A percentile compares a stretch with the other conserved stretches of the same genome.
These are phyloP conservation scores for Mycena chlorophos DNA, from an alignment of 768 basidiomycete genomes.

Conservation along the genomic window DNA sequence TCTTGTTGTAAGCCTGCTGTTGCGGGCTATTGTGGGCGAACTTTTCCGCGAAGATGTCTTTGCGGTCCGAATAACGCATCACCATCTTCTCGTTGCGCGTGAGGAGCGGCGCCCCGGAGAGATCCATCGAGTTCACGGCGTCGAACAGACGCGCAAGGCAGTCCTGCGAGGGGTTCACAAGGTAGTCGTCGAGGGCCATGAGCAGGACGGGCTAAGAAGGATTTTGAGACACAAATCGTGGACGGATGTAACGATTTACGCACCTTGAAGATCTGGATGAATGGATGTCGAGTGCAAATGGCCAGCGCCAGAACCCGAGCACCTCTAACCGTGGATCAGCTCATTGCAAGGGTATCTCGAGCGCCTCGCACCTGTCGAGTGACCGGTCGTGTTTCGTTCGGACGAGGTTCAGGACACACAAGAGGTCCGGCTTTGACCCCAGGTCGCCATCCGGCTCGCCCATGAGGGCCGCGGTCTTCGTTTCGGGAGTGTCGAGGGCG, in stretches of 20 bases:
- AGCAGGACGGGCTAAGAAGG: conserved; percentile 80
- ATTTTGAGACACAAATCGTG: background rate
- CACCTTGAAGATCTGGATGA: conserved; percentile 78
- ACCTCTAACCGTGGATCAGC: conserved; percentile 46
- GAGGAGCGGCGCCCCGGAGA: conserved; percentile 74
- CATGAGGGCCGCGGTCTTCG: conserved; percentile 18
- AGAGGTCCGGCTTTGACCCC: conserved; percentile 41
- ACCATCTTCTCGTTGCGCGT: conserved; percentile 84
- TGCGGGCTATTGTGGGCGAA: conserved; percentile 47
- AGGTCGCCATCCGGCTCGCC: conserved; percentile 29
- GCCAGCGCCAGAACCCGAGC: conserved; percentile 82
- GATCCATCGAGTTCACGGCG: conserved; percentile 89
- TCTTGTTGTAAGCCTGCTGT: conserved; percentile 29
- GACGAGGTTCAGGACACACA: conserved; percentile 79
- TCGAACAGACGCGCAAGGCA: conserved; percentile 90
- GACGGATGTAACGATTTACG: conserved; percentile 8
- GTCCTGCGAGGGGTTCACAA: conserved; percentile 83
- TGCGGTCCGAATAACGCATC: conserved; percentile 86
- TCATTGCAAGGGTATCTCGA: background rate
- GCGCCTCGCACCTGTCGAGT: conserved; percentile 59
- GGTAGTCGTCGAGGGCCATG: conserved; percentile 95
- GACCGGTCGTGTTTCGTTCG: conserved; percentile 76
- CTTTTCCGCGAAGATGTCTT: conserved; percentile 89
- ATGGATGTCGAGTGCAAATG: conserved; percentile 76
- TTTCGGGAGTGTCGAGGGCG: conserved; percentile 57